Evolutionary conservation across 2,329 filamentous ascomycete genomes (phyloP), one percentile per base, ranked within the genome.

Genomic region (Scedosporium boydii): DNA sequence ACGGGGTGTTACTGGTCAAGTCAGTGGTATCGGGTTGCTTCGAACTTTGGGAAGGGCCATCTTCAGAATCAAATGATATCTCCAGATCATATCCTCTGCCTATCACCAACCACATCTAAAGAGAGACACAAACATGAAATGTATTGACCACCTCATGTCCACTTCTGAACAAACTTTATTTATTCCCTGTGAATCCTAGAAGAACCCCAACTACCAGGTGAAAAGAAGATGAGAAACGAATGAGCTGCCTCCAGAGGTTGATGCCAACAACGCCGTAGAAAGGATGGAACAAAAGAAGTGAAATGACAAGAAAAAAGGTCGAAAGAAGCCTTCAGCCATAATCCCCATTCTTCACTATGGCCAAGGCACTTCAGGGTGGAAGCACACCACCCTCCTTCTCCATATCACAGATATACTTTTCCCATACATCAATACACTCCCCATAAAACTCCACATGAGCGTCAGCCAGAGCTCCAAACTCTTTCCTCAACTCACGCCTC

Each of bases 401-500:
- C 87, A 96, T 93, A 70, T 96, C 91, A 68, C 83, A 80, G n/a
- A 98, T 80, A 70, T 97, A 98, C 65, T 81, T 80, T 77, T 96
- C 91, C 95, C 95, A 99, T 6, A 90, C 89, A 61, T 88, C 86
- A 59, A 89, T 85, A 4, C 91, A 89, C 23, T 84, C 84, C 63
- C 85, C 85, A 73, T 96, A 99, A 74, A 97, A 98, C 10, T 86
- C 84, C 48, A 96, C 86, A 73, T 99, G 91, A 18, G 90, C 87
- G 70, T 93, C 88, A 0, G 93, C 91, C 58, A 99, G 76, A 2
- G 85, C 87, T 2, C 91, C 91, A 59, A 99, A 81, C 68, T 95
- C 93, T 66, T 88, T 84, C 73, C 91, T 90, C 75, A 99, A 96
- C 79, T 99, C 93, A 51, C 90, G 81, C 46, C 91, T 87, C 80